Evolutionary conservation across 352 stramenopile species (phyloP).

Genomic region (Phytopythium mirpurense): DNA sequence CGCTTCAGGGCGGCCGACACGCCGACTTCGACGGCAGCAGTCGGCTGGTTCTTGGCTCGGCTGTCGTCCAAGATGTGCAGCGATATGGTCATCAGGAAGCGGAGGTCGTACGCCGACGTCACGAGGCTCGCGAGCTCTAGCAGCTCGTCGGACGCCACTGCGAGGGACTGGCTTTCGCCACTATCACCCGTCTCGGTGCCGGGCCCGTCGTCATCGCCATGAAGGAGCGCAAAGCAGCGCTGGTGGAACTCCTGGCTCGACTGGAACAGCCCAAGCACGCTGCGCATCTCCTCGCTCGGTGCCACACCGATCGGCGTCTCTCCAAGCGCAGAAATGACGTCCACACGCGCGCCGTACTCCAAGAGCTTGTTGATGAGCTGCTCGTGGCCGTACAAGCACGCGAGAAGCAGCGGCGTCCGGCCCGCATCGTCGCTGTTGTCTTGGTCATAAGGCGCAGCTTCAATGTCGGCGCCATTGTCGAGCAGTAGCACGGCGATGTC

Average conservation of each 20-base stretch:
- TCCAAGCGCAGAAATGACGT: not conserved
- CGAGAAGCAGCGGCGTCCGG: not conserved
- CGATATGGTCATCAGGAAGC: conserved; percentile 17
- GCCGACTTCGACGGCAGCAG: not conserved
- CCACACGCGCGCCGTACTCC: conserved; percentile 3
- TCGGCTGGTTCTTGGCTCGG: not conserved
- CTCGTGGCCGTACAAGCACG: not conserved
- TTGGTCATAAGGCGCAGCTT: not conserved
- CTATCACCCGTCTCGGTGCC: not conserved
- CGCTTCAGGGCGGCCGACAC: conserved; percentile 7
- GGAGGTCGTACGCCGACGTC: conserved; percentile 29
- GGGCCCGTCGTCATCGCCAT: not conserved
- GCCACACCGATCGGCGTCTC: conserved; percentile 3
- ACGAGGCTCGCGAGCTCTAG: conserved; percentile 15
- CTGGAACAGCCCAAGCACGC: conserved; percentile 3
- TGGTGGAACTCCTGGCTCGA: conserved; percentile 6
- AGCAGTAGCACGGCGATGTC: conserved; percentile 1
- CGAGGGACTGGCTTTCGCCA: not conserved
- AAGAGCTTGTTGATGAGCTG: conserved; percentile 2
- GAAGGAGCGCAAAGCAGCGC: conserved; percentile 1
- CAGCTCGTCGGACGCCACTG: conserved; percentile 7
- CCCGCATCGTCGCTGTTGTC: not conserved
- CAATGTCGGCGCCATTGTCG: conserved; percentile 1
- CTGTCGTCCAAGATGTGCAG: conserved; percentile 4
- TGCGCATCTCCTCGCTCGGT: not conserved